Percentiles rank a stretch among this genome's conserved stretches.
Conservation (phyloP, 805 yeast species). For the Monosporozyma servazzii region DNA sequence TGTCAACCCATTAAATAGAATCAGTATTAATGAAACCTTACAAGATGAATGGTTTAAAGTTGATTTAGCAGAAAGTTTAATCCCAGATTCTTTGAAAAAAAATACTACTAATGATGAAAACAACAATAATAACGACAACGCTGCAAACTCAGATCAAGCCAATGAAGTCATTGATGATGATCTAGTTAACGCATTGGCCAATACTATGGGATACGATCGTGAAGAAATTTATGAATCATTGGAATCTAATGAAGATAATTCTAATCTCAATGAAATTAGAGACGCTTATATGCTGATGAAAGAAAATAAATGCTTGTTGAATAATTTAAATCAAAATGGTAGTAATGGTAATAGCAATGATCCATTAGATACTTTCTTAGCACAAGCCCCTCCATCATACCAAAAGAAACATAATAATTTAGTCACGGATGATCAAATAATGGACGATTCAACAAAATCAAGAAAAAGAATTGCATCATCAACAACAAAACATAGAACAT, state of each 20-base stretch:
- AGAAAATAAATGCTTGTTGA: conserved; percentile 65
- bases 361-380: conserved; percentile 48
- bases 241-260: conserved; percentile 36
- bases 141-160: background rate
- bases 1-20: conserved; percentile 88
- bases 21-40: conserved; percentile 85
- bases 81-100: conserved; percentile 35
- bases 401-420: conserved; percentile 14
- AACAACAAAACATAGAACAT: conserved; percentile 25
- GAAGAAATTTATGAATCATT: conserved; percentile 75
- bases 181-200: conserved; percentile 62
- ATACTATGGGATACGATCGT: conserved; percentile 82
- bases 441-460: conserved; percentile 3
- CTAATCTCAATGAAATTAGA: conserved; percentile 62
- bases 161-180: conserved; percentile 57
- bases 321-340: conserved; percentile 44
- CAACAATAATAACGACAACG: background rate
- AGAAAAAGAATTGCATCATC: conserved; percentile 8
- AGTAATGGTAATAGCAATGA: conserved; percentile 21
- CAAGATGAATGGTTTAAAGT: conserved; percentile 89
- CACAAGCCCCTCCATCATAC: conserved; percentile 52
- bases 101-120: conserved; percentile 2
- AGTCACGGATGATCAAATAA: conserved; percentile 2
- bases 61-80: conserved; percentile 68
- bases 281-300: conserved; percentile 79